Evolutionary conservation across 2,329 filamentous ascomycete species (phyloP), one percentile per base, ranked within the genome.

Genomic region (Alternaria brassicicola): DNA sequence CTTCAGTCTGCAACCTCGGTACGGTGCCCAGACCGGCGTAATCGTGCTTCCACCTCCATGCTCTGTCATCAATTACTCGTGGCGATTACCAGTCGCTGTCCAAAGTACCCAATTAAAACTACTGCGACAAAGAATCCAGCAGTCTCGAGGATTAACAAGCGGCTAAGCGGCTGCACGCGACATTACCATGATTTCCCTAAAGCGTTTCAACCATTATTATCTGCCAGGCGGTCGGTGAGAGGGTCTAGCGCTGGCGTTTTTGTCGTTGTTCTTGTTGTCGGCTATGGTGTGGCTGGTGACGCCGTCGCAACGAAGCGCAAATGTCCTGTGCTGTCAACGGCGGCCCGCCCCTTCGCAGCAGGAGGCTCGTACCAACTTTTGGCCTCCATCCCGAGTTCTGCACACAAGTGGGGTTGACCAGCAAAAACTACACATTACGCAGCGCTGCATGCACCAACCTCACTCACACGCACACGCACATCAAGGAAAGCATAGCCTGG

Each of bases 381-480:
- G 4, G 6, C 23, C 5, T 8, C 45, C 9, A 19, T 33, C 28
- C 46, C 6, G 46, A 38, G 4, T 49, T 47, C 21, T 35, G 43
- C 43, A 31, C 42, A 26, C 6, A 28, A 46, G 43, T 54, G 52
- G 52, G 26, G 25, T 17, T 30, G 12, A 15, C 21, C 30, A 26
- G 42, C 30, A n/a, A 9, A 43, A 43, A 19, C 30, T n/a, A 21
- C 13, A 23, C 52, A 54, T 48, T 43, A 48, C 33, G 50, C 21
- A 46, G n/a, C 17, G 15, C 28, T 52, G 38, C 30, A 53, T 53
- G 23, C 51, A 51, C 31, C n/a, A 28, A 52, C 30, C 21, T 26
- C 39, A 42, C 8, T 17, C 31, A 17, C 28, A 9, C 28, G 3
- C 6, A 30, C 31, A 17, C 28, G 3, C 28, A 8, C 6, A 30